Percentiles rank a stretch among this genome's conserved stretches.
These are phyloP conservation scores for Tuber melanosporum DNA, from an alignment of 495 filamentous ascomycete species.

Conservation along the genomic window DNA sequence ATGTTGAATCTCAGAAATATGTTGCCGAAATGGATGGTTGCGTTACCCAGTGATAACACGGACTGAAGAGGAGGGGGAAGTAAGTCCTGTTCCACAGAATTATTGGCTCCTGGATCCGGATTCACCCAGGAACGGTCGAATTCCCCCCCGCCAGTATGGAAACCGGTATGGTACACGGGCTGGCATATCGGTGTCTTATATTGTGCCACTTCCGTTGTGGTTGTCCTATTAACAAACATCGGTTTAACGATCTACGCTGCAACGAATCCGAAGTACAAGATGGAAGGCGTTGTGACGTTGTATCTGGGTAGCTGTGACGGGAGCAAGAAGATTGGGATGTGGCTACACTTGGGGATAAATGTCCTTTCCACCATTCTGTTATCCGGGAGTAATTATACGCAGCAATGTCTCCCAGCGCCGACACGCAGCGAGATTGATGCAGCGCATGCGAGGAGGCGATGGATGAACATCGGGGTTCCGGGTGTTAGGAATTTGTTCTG, in stretches of 20 bases:
- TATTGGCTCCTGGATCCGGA: neutral
- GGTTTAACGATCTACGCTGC: conserved; percentile 6
- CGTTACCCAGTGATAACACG: neutral
- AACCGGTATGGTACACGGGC: too few relatives aligned
- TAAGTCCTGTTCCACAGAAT: neutral
- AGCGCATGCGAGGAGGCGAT: conserved; percentile 27
- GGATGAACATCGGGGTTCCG: conserved; percentile 41
- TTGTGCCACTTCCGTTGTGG: neutral
- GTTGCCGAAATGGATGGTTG: neutral
- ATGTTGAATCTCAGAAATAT: neutral
- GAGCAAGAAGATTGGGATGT: conserved; percentile 17
- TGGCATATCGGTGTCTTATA: neutral
- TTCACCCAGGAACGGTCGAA: neutral
- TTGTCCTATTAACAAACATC: conserved; percentile 11
- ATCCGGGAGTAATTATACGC: conserved; percentile 36
- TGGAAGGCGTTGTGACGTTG: conserved; percentile 2
- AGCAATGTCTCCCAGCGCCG: conserved; percentile 40
- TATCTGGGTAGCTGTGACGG: conserved; percentile 24
- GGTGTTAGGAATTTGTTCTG: conserved; percentile 39
- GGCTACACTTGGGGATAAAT: conserved; percentile 39
- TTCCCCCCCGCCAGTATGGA: neutral
- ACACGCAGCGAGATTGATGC: conserved; percentile 40
- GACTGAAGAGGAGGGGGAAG: neutral
- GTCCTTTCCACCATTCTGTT: conserved; percentile 35
- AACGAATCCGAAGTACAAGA: too few relatives aligned